Evolutionary conservation across 2,329 filamentous ascomycete species (phyloP).

Genomic region (Fusarium fracticaudum): DNA sequence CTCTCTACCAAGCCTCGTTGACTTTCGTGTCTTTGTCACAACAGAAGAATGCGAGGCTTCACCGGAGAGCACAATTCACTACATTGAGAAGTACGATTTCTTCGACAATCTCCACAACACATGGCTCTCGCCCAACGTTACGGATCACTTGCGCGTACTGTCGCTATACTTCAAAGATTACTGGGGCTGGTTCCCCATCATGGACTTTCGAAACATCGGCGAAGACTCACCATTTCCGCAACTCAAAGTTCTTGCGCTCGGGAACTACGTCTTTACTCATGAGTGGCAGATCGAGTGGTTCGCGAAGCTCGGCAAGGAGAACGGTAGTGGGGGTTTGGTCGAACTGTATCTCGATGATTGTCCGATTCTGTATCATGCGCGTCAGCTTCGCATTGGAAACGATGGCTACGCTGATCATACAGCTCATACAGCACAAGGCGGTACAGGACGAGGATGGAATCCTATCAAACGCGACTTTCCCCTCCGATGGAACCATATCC

Average conservation of each 20-base stretch:
- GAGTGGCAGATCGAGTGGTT: slow-evolving; percentile 60
- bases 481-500: slow-evolving; percentile 21
- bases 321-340: slow-evolving; percentile 39
- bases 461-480: background rate
- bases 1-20: background rate
- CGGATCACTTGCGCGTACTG: slow-evolving; percentile 46
- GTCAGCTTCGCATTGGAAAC: background rate
- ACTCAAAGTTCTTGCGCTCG: slow-evolving; percentile 52
- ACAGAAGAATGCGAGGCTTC: background rate
- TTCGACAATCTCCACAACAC: slow-evolving; percentile 23
- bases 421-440: background rate
- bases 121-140: slow-evolving; percentile 36
- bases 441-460: background rate
- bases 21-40: slow-evolving; percentile 8
- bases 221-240: slow-evolving; percentile 45
- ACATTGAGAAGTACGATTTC: slow-evolving; percentile 29
- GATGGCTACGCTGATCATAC: background rate
- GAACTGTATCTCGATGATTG: slow-evolving; percentile 57
- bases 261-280: slow-evolving; percentile 54
- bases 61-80: background rate
- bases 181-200: slow-evolving; percentile 53
- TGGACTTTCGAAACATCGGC: slow-evolving; percentile 45
- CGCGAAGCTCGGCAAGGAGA: slow-evolving; percentile 44
- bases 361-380: slow-evolving; percentile 43
- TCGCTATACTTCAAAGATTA: slow-evolving; percentile 50